Evolutionary conservation across 108 stramenopile genomes (phyloP), one percentile per base, ranked within the genome.

Genomic region (Cyclotella sp.): DNA sequence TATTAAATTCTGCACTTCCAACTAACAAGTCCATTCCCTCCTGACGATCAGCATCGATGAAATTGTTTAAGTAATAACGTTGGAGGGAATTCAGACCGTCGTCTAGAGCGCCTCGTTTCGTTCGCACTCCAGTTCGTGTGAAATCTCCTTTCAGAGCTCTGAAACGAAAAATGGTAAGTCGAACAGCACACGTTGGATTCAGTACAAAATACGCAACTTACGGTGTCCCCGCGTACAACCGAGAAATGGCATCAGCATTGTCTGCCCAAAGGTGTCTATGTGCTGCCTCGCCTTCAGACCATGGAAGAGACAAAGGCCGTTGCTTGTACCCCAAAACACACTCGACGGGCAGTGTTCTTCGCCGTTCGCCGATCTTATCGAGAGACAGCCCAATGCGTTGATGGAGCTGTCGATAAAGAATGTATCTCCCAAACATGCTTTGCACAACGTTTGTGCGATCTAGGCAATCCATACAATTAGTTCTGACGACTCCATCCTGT

Each of bases 361-460:
- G 24, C 42, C 67, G 46, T 73, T 63, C 60, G 49, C 49, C 49
- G 30, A 49, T 73, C 16, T 18, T 26, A 0, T 69, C 4, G 52
- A 62, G 61, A 46, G 72, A 79, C 27, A 61, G 1, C 26, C 66
- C 76, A 64, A 45, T 45, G 27, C 85, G 62, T 70, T 81, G 66
- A 61, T 65, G 62, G 0, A 90, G 70, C 49, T 88, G 88, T 24
- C 76, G 89, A 57, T 82, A 84, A 27, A 97, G 76, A 62, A 96
- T 70, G 57, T 86, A 87, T 19, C 94, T 63, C 18, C 95, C 97
- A 65, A 98, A 88, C 57, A 97, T 75, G 65, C 93, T 95, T 74
- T 99, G 98, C 21, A 98, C 97, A n/a, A 99, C 98, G 76, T 98
- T 97, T 24, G 98, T 99, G 15, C 98, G 89, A 84, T 99, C 98